phyloP scores from a whole-genome alignment of 2,329 filamentous ascomycete species.

The Immersiporthe knoxdaviesiana region DNA sequence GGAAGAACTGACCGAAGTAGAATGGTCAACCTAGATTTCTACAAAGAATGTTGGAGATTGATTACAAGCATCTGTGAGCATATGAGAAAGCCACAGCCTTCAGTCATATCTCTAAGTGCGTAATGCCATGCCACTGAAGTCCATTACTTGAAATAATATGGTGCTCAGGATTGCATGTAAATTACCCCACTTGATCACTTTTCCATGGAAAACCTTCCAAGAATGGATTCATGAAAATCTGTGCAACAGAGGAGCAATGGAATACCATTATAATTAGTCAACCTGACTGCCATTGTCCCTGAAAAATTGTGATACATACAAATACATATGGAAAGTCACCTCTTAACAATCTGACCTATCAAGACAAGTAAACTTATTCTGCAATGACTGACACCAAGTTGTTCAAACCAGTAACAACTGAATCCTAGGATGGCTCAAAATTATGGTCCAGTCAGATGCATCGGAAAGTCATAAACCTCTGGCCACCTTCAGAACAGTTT shows the following conservation, averaged over 20 bases:
- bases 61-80: background rate
- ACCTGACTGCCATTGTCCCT: too few relatives aligned
- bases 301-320: background rate
- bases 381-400: background rate
- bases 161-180: too few relatives aligned
- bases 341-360: background rate
- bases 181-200: too few relatives aligned
- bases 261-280: background rate
- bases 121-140: background rate
- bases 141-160: background rate
- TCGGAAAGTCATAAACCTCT: background rate
- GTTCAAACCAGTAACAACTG: background rate
- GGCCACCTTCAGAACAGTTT: background rate
- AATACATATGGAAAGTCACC: background rate
- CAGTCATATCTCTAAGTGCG: background rate
- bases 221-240: background rate
- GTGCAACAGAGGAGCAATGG: background rate
- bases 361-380: background rate
- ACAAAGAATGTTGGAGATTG: background rate
- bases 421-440: background rate
- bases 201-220: too few relatives aligned
- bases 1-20: background rate
- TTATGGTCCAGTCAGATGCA: background rate
- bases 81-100: background rate
- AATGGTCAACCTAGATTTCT: background rate